Conservation (phyloP, 2,329 filamentous ascomycete genomes). For the Calonectria multiphialidica region DNA sequence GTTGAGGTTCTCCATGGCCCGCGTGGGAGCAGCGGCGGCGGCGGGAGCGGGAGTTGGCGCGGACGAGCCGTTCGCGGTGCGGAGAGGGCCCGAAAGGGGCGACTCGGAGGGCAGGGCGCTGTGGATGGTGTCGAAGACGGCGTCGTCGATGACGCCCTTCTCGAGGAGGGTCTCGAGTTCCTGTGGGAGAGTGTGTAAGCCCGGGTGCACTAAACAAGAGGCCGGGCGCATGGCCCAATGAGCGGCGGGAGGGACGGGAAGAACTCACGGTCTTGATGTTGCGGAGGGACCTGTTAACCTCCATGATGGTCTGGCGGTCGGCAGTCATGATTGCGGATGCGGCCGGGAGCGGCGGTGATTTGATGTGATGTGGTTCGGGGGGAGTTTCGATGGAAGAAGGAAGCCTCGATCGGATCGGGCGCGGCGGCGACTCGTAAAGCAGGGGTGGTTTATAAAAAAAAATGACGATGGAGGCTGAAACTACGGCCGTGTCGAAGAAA, state of each 20-base stretch:
- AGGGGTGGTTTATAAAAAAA: background rate
- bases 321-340: constrained; percentile 53
- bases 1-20: constrained; percentile 58
- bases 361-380: background rate
- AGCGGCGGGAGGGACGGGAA: background rate
- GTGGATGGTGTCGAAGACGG: constrained; percentile 81
- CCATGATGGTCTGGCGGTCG: constrained; percentile 71
- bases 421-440: background rate
- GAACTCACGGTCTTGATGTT: constrained; percentile 82
- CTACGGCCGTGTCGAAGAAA: background rate
- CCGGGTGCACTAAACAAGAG: background rate
- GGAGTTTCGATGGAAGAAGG: background rate
- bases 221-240: background rate
- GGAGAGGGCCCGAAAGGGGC: constrained; percentile 64
- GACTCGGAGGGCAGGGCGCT: constrained; percentile 80
- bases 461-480: constrained; percentile 16
- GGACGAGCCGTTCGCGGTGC: constrained; percentile 53
- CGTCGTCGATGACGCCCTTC: constrained; percentile 80
- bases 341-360: background rate
- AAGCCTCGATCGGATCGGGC: background rate
- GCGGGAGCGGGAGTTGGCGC: constrained; percentile 45
- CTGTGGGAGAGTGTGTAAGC: constrained; percentile 57
- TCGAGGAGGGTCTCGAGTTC: constrained; percentile 93
- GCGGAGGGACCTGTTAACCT: constrained; percentile 87
- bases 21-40: constrained; percentile 42